Conservation (phyloP, 2,329 filamentous ascomycete species). For the Ilyonectria sp. region DNA sequence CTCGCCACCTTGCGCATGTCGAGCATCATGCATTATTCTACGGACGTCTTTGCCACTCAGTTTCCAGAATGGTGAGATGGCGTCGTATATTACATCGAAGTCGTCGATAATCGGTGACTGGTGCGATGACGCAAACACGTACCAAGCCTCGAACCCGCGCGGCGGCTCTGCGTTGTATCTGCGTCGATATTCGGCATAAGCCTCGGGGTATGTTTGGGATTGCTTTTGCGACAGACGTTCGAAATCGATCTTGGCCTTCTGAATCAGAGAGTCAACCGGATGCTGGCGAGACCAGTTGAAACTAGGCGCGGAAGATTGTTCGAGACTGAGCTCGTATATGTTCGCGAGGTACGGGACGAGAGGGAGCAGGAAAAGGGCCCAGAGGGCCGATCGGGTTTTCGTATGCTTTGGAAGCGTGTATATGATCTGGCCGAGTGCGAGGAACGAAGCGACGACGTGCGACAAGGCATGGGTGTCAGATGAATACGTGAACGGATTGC, state of each 20-base stretch:
- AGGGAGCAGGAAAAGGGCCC: slow-evolving; percentile 50
- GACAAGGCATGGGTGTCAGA: slow-evolving; percentile 47
- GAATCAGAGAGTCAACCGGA: slow-evolving; percentile 54
- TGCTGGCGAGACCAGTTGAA: slow-evolving; percentile 44
- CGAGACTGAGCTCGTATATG: slow-evolving; percentile 40
- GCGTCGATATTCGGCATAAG: slow-evolving; percentile 58
- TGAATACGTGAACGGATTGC: slow-evolving; percentile 47
- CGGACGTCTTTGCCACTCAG: slow-evolving; percentile 54
- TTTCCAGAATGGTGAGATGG: slow-evolving; percentile 58
- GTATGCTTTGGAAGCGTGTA: slow-evolving; percentile 50
- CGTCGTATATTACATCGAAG: slow-evolving; percentile 60
- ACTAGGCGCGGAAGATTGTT: slow-evolving; percentile 35
- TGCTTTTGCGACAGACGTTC: slow-evolving; percentile 52
- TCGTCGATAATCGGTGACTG: slow-evolving; percentile 65
- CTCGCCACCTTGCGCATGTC: slow-evolving; percentile 48
- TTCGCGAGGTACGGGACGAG: slow-evolving; percentile 52
- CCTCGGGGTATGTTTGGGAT: slow-evolving; percentile 55
- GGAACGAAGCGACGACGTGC: slow-evolving; percentile 47
- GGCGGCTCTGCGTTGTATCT: slow-evolving; percentile 62
- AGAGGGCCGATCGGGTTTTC: slow-evolving; percentile 48
- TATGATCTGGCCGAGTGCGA: slow-evolving; percentile 52
- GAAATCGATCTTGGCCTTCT: slow-evolving; percentile 50
- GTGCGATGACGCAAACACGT: slow-evolving; percentile 56
- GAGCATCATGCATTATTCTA: slow-evolving; percentile 46
- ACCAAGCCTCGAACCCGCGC: slow-evolving; percentile 63